These are phyloP conservation scores for Massariosphaeria phaeospora DNA, from an alignment of 495 filamentous ascomycete genomes.

Conservation along the genomic window DNA sequence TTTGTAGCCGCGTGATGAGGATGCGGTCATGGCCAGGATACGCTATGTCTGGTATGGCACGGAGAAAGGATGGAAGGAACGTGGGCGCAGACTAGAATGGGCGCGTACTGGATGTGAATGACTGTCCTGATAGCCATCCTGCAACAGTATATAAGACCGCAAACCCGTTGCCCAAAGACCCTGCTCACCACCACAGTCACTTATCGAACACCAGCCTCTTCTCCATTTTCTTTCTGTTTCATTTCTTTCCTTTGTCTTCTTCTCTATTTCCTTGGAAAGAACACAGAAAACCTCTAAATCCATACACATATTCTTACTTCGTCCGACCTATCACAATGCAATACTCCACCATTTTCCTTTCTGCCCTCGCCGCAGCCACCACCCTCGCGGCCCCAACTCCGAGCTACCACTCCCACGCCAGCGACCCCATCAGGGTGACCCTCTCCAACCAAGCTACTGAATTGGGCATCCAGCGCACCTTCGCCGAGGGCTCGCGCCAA, in stretches of 20 bases:
- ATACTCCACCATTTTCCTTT: conserved; percentile 2
- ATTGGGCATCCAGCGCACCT: conserved; percentile 2
- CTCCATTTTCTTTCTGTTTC: background rate
- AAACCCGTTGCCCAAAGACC: too few relatives aligned
- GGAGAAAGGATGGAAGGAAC: too few relatives aligned
- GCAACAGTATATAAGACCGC: too few relatives aligned
- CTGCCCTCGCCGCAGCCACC: background rate
- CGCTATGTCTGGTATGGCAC: too few relatives aligned
- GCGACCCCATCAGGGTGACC: background rate
- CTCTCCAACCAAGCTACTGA: background rate
- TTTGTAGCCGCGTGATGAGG: too few relatives aligned
- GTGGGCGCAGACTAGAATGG: too few relatives aligned
- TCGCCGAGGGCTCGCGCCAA: background rate
- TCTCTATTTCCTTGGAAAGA: background rate
- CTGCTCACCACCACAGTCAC: too few relatives aligned
- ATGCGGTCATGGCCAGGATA: too few relatives aligned
- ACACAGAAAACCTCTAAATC: background rate
- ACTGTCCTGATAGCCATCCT: too few relatives aligned
- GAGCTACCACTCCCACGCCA: background rate
- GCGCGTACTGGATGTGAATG: too few relatives aligned
- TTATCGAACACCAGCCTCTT: too few relatives aligned
- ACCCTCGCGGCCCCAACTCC: background rate
- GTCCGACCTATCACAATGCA: conserved; percentile 6
- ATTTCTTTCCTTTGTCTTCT: background rate
- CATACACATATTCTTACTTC: background rate